Conservation (phyloP, 2,329 filamentous ascomycete species). For the Colletotrichum endophyticum region DNA sequence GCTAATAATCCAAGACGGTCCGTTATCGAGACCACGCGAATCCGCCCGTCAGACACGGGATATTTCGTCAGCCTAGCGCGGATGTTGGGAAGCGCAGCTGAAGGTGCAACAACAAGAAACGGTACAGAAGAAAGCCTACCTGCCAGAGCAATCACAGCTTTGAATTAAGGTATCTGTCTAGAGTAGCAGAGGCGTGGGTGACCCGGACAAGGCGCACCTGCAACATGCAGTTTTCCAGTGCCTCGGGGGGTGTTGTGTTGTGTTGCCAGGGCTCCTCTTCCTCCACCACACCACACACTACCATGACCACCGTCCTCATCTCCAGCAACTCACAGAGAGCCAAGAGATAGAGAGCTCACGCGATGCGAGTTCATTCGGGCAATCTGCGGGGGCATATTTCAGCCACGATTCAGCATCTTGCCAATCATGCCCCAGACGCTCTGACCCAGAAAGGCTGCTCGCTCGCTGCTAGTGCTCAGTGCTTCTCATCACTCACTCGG, state of each 20-base stretch:
- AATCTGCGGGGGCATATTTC: slow-evolving; percentile 13
- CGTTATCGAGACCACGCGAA: neutral
- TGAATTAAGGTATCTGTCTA: neutral
- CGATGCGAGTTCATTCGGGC: slow-evolving; percentile 4
- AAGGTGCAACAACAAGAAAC: neutral
- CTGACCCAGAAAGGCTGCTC: neutral
- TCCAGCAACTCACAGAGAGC: slow-evolving; percentile 4
- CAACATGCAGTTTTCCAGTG: neutral
- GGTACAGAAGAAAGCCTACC: neutral
- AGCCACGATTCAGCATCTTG: slow-evolving; percentile 9
- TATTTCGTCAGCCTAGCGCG: neutral
- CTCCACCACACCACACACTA: neutral
- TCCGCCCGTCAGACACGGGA: neutral
- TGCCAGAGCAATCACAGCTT: neutral
- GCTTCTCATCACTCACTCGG: neutral
- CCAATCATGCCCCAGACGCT: slow-evolving; percentile 1
- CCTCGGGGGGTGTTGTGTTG: neutral
- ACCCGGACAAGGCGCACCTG: neutral
- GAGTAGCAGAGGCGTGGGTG: neutral
- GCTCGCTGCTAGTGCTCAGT: neutral
- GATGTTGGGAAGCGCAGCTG: neutral
- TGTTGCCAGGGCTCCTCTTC: neutral
- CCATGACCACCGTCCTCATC: neutral
- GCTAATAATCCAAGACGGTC: neutral
- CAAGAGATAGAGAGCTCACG: slow-evolving; percentile 12